These are phyloP conservation scores for Crucihimalaya himalaica DNA, from an alignment of 345 rosid genomes.

Conservation along the genomic window DNA sequence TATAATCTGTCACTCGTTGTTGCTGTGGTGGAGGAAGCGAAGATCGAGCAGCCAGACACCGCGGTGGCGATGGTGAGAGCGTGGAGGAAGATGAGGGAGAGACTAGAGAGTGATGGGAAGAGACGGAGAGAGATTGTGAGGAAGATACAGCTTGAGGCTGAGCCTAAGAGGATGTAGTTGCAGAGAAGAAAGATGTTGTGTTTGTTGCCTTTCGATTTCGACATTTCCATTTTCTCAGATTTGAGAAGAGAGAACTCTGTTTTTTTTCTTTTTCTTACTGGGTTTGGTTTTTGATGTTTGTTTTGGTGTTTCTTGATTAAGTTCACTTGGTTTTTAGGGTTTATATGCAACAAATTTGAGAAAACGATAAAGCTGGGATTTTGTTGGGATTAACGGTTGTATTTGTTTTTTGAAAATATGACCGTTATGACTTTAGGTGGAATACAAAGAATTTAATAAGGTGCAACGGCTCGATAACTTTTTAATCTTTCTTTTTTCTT, in stretches of 20 bases:
- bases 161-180: constrained; percentile 86
- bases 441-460: not conserved
- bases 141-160: constrained; percentile 92
- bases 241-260: constrained; percentile 2
- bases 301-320: not conserved
- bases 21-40: constrained; percentile 34
- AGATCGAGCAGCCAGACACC: not conserved
- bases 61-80: constrained; percentile 47
- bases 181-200: constrained; percentile 75
- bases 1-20: constrained; percentile 50
- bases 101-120: constrained; percentile 64
- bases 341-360: constrained; percentile 12
- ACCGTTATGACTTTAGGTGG: constrained; percentile 22
- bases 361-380: constrained; percentile 1
- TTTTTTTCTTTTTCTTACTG: not conserved
- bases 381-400: constrained; percentile 37
- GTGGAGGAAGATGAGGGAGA: constrained; percentile 42
- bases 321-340: constrained; percentile 10
- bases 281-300: constrained; percentile 1
- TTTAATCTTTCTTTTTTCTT: not conserved
- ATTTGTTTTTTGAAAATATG: constrained; percentile 25
- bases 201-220: constrained; percentile 55
- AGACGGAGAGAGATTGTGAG: constrained; percentile 85
- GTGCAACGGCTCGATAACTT: constrained; percentile 19
- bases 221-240: constrained; percentile 41